phyloP scores from a whole-genome alignment of 192 early-diverging fungal species.

The Coemansia asiatica region DNA sequence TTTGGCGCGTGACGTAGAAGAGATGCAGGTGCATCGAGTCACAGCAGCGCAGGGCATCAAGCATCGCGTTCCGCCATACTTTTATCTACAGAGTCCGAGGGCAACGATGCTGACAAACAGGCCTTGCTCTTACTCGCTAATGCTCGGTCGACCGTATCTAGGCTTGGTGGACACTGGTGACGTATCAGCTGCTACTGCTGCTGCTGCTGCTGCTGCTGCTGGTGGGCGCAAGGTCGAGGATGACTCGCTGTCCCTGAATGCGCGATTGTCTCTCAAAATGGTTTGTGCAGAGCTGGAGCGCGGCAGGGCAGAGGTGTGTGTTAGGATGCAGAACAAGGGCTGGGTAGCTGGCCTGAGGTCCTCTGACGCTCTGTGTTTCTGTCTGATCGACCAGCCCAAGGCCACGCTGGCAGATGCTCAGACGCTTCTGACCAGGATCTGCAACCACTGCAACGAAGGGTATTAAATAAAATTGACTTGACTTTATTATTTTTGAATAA shows the following conservation, averaged over 20 bases:
- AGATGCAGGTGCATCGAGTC: slow-evolving; percentile 6
- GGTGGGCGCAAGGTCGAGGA: background rate
- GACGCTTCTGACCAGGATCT: slow-evolving; percentile 22
- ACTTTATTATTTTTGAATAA: slow-evolving; percentile 2
- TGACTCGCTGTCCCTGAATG: slow-evolving; percentile 9
- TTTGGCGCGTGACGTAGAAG: slow-evolving; percentile 21
- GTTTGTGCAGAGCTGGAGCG: slow-evolving; percentile 22
- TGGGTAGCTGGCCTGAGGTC: slow-evolving; percentile 34
- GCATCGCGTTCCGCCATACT: slow-evolving; percentile 37
- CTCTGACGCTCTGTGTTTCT: slow-evolving; percentile 16
- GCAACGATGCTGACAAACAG: slow-evolving; percentile 19
- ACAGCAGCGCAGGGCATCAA: slow-evolving; percentile 14
- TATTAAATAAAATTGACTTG: background rate
- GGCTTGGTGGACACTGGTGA: slow-evolving; percentile 11
- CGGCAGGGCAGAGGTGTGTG: slow-evolving; percentile 17
- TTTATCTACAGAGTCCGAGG: slow-evolving; percentile 1
- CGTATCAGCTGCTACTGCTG: too few relatives aligned
- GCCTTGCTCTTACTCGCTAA: background rate
- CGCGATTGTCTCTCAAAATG: slow-evolving; percentile 24
- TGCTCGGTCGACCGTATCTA: slow-evolving; percentile 27
- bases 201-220: too few relatives aligned
- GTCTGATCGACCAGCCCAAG: slow-evolving; percentile 48
- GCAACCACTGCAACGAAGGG: background rate
- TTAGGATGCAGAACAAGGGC: slow-evolving; percentile 52
- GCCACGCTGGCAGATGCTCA: slow-evolving; percentile 50